phyloP scores from a whole-genome alignment of 345 rosid species.

The Populus tremula region DNA sequence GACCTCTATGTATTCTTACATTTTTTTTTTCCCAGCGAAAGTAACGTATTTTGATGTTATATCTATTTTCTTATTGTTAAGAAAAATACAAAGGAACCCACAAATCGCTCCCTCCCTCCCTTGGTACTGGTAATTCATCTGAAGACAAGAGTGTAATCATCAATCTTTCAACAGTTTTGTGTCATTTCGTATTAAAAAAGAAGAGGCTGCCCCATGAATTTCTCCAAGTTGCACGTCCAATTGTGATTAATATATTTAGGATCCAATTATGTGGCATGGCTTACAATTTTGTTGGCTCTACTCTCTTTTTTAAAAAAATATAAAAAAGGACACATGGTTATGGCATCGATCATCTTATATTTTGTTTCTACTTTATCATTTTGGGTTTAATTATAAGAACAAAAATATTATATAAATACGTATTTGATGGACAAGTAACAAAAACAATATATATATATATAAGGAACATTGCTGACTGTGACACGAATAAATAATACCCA shows the following conservation, averaged over 20 bases:
- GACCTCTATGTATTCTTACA: too few species aligned
- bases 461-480: neutral
- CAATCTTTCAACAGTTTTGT: neutral
- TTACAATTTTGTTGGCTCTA: neutral
- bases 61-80: too few species aligned
- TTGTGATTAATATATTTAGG: neutral
- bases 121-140: neutral
- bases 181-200: neutral
- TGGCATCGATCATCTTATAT: too few species aligned
- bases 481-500: neutral
- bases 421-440: too few species aligned
- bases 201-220: neutral
- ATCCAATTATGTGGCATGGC: neutral
- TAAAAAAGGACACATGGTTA: too few species aligned
- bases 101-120: neutral
- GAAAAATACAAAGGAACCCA: neutral
- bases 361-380: too few species aligned
- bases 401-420: too few species aligned
- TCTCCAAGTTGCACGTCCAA: neutral
- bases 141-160: neutral
- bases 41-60: neutral
- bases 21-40: too few species aligned
- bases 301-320: neutral
- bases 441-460: too few species aligned
- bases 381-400: too few species aligned